Evolutionary conservation across 768 basidiomycete species (phyloP).

Genomic region (Dioszegia aurantiaca): DNA sequence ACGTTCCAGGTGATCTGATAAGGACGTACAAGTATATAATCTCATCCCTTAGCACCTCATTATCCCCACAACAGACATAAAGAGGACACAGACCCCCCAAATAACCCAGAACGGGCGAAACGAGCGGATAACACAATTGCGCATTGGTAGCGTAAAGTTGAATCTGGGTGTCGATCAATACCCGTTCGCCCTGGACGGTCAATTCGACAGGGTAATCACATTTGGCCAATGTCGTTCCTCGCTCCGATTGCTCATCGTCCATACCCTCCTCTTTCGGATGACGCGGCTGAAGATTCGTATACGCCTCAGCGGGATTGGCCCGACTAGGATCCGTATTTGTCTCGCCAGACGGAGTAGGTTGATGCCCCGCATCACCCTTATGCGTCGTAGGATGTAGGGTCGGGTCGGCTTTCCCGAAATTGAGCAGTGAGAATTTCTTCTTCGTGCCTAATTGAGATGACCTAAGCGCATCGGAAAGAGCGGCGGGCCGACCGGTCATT

Average conservation of each 20-base stretch:
- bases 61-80: slow-evolving; percentile 77
- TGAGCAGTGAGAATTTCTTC: not conserved
- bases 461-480: not conserved
- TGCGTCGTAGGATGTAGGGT: slow-evolving; percentile 38
- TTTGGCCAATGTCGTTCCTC: slow-evolving; percentile 36
- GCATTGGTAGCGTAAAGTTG: slow-evolving; percentile 84
- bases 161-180: slow-evolving; percentile 61
- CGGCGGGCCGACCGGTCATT: slow-evolving; percentile 1
- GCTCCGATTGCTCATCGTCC: not conserved
- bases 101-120: slow-evolving; percentile 71
- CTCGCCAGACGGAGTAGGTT: slow-evolving; percentile 41
- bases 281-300: slow-evolving; percentile 13
- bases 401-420: slow-evolving; percentile 13
- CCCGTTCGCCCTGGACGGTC: slow-evolving; percentile 50
- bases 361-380: slow-evolving; percentile 26
- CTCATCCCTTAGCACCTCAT: slow-evolving; percentile 89
- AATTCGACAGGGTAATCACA: slow-evolving; percentile 38
- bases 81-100: slow-evolving; percentile 88
- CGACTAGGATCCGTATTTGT: slow-evolving; percentile 28
- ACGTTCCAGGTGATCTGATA: not conserved
- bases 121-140: slow-evolving; percentile 58
- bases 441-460: slow-evolving; percentile 8
- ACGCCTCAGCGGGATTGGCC: slow-evolving; percentile 41
- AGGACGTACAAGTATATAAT: slow-evolving; percentile 67
- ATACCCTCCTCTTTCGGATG: slow-evolving; percentile 3